Evolutionary conservation across 176 grass and related monocot species (phyloP).

Genomic region (Musa schizocarpa): DNA sequence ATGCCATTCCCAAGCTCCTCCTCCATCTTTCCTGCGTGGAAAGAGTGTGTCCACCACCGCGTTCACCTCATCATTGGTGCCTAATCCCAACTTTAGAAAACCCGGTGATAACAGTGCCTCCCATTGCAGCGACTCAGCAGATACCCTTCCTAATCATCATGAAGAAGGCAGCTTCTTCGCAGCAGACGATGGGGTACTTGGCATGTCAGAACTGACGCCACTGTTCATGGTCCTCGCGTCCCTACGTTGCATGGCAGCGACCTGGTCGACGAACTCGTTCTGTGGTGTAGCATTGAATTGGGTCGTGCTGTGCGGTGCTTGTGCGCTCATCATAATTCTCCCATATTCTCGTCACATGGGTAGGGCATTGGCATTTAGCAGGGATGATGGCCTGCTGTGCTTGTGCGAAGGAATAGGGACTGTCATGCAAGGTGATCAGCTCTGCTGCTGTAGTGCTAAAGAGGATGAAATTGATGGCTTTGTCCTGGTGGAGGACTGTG

Average conservation of each 20-base stretch:
- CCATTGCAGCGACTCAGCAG: background rate
- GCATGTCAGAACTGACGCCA: no score
- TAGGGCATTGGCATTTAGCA: background rate
- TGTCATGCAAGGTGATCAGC: constrained; percentile 3
- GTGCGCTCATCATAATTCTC: background rate
- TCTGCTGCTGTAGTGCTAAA: background rate
- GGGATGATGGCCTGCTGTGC: background rate
- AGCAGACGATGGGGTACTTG: no score
- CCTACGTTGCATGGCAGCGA: no score
- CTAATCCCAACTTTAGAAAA: constrained; percentile 3
- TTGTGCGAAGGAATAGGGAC: constrained; percentile 6
- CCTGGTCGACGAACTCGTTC: no score
- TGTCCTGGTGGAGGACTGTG: background rate
- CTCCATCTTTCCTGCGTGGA: background rate
- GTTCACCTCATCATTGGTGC: constrained; percentile 9
- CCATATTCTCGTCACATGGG: constrained; percentile 16
- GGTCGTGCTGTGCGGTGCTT: no score
- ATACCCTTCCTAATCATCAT: background rate
- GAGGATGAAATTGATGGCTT: background rate
- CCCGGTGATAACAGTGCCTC: background rate
- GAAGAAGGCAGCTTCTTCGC: no score
- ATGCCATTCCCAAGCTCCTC: background rate
- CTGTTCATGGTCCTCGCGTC: no score
- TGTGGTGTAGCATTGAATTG: no score
- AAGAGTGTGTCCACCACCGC: background rate